These are phyloP conservation scores for Rehmannia glutinosa DNA, from an alignment of 257 asterid species.

Conservation along the genomic window DNA sequence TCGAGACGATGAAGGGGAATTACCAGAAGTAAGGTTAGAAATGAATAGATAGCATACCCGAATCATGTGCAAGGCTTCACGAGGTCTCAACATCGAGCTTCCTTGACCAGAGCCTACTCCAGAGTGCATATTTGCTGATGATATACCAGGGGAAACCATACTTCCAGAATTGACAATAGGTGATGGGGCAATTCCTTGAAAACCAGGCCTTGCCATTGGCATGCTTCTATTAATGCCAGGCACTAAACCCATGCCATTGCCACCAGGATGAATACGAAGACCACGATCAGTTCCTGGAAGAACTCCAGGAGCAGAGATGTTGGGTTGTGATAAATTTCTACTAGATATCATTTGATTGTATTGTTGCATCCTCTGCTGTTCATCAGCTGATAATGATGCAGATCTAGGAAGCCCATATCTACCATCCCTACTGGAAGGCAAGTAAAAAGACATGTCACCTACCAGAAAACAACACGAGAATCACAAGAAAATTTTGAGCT, in stretches of 20 bases:
- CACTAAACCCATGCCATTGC: constrained; percentile 54
- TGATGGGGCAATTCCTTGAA: constrained; percentile 67
- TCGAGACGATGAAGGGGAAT: background rate
- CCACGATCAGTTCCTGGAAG: constrained; percentile 70
- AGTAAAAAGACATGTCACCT: background rate
- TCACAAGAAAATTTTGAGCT: background rate
- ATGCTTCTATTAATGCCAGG: constrained; percentile 57
- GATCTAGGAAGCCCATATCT: constrained; percentile 65
- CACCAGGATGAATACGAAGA: constrained; percentile 54
- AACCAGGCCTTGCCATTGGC: constrained; percentile 73
- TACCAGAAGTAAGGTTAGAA: constrained; percentile 12
- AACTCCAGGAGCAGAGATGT: constrained; percentile 58
- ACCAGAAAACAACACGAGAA: constrained; percentile 8
- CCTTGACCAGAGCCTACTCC: constrained; percentile 70
- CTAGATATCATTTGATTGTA: constrained; percentile 60
- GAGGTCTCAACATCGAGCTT: constrained; percentile 60
- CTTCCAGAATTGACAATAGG: constrained; percentile 62
- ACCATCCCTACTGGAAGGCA: constrained; percentile 53
- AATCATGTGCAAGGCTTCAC: constrained; percentile 62
- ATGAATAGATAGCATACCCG: constrained; percentile 40
- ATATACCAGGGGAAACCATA: constrained; percentile 62
- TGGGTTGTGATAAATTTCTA: constrained; percentile 53
- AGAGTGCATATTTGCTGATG: constrained; percentile 59
- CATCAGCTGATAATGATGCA: constrained; percentile 64
- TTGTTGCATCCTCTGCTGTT: constrained; percentile 82